Evolutionary conservation across 2,329 filamentous ascomycete genomes (phyloP), one percentile per base, ranked within the genome.

Genomic region (Colletotrichum paranaense): DNA sequence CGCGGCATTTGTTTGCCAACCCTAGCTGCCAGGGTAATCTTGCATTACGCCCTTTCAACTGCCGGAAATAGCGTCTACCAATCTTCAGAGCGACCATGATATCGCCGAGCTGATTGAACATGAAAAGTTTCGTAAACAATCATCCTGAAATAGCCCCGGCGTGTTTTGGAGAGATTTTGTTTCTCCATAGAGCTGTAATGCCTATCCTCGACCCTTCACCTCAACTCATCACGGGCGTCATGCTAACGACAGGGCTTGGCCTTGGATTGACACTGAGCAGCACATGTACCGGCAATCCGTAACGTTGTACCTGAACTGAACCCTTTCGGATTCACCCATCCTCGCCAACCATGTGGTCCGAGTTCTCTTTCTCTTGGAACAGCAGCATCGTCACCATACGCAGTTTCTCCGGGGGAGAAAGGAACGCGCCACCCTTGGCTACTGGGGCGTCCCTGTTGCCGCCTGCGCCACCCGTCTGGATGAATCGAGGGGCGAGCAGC

Each of bases 401-500:
- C 42, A 49, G 42, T 49, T 49, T n/a, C 42, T 35, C 11, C 58
- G 28, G 57, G 67, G 59, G n/a, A 30, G n/a, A 55, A n/a, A 35
- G 69, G 42, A 19, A n/a, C 42, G 42, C 42, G 42, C 42, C 38
- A 32, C 70, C 67, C 46, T 42, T 28, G 59, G 14, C 9, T 26
- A 26, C 67, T 6, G 60, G 70, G 62, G 64, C 35, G 35, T 28
- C 62, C 67, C 60, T 59, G 55, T 42, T 52, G 42, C 14, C 22
- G 22, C 28, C 46, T 71, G 67, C 67, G 71, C 71, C 71, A 73
- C 71, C 57, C 24, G 55, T 32, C 70, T 59, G 65, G 69, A 58
- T 71, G 55, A 62, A 49, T 67, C 32, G 30, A 57, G 26, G n/a
- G 11, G 22, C 12, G 35, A 35, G 11, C n/a, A 19, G 3, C 22